Percentiles rank a stretch among this genome's conserved stretches.
Evolutionary conservation across 331 rosid genomes (phyloP).

Genomic region (Cydonia oblonga): DNA sequence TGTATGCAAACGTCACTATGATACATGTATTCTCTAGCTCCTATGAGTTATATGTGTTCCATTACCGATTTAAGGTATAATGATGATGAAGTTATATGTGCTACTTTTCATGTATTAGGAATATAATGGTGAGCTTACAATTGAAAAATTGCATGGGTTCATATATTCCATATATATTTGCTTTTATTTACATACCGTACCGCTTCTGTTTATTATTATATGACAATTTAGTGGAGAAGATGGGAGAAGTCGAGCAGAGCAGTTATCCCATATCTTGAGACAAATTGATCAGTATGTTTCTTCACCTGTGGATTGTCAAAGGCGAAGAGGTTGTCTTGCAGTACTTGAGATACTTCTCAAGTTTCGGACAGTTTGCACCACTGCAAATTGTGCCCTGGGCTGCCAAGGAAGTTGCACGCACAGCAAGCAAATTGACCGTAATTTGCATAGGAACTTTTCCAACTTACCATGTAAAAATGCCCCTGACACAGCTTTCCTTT

Average conservation of each 20-base stretch:
- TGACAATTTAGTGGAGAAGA: conserved; percentile 79
- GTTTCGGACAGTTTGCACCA: conserved; percentile 71
- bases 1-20: neutral
- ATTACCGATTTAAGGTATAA: neutral
- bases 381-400: conserved; percentile 78
- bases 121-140: neutral
- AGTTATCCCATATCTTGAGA: conserved; percentile 73
- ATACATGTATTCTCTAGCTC: neutral
- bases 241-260: conserved; percentile 99
- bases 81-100: neutral
- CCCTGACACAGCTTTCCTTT: conserved; percentile 2
- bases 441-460: conserved; percentile 60
- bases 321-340: conserved; percentile 91
- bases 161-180: neutral
- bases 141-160: neutral
- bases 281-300: conserved; percentile 88
- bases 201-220: conserved; percentile 22
- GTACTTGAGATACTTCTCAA: conserved; percentile 91
- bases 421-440: conserved; percentile 64
- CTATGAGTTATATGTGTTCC: neutral
- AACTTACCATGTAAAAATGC: conserved; percentile 76
- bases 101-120: neutral
- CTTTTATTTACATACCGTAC: neutral
- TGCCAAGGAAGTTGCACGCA: conserved; percentile 82
- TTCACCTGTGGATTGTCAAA: conserved; percentile 71